Conservation (phyloP, 176 grass and related monocot genomes). For the Metroxylon sagu region DNA sequence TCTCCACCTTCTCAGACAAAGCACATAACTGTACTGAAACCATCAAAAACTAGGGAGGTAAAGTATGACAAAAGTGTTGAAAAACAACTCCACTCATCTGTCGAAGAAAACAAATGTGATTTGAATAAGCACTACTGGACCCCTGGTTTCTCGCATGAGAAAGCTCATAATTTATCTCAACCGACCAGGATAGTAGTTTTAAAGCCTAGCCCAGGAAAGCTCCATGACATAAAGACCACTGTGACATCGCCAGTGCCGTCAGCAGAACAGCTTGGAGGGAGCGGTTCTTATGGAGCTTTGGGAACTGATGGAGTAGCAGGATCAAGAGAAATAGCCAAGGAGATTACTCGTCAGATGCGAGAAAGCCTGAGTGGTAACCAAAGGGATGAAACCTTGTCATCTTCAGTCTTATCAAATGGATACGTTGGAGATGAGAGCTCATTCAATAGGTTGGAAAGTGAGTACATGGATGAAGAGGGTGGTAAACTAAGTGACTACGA, state of each 20-base stretch:
- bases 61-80: conserved; percentile 20
- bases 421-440: conserved; percentile 43
- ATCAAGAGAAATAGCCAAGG: conserved; percentile 45
- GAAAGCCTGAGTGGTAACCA: conserved; percentile 39
- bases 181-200: conserved; percentile 91
- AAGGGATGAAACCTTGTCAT: conserved; percentile 24
- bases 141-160: conserved; percentile 28
- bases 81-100: conserved; percentile 43
- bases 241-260: conserved; percentile 13
- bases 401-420: conserved; percentile 34
- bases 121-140: conserved; percentile 27
- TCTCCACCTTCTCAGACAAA: conserved; percentile 50
- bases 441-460: conserved; percentile 52
- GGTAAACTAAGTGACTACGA: conserved; percentile 56
- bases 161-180: conserved; percentile 36
- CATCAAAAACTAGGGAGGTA: conserved; percentile 48
- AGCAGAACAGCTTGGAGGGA: conserved; percentile 22
- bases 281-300: conserved; percentile 34
- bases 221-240: conserved; percentile 25
- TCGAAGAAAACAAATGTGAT: conserved; percentile 29
- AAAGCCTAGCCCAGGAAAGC: conserved; percentile 51
- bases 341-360: conserved; percentile 51
- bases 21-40: conserved; percentile 86
- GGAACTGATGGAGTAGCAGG: conserved; percentile 31
- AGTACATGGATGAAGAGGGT: conserved; percentile 48